Percentiles rank a stretch among this genome's conserved stretches.
phyloP scores from a whole-genome alignment of 495 filamentous ascomycete genomes.

The Lasiosphaeria hispida region DNA sequence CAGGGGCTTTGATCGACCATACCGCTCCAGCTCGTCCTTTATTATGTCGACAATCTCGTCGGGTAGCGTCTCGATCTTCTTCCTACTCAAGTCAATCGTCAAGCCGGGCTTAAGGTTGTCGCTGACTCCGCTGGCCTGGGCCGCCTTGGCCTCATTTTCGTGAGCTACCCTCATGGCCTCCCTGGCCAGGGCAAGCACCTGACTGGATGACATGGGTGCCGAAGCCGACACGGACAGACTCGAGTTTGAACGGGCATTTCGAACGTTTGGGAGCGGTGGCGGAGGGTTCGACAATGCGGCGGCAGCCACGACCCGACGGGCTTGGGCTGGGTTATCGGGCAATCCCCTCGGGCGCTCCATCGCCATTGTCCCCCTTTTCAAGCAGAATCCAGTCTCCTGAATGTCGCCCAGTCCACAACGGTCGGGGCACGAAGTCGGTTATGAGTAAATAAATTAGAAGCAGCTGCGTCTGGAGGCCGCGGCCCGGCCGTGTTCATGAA shows the following conservation, averaged over 20 bases:
- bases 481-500: no score
- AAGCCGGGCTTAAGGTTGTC: slow-evolving; percentile 72
- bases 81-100: slow-evolving; percentile 86
- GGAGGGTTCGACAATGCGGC: slow-evolving; percentile 34
- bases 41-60: slow-evolving; percentile 90
- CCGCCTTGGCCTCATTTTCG: slow-evolving; percentile 65
- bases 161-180: slow-evolving; percentile 66
- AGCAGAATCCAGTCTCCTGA: neutral
- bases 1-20: slow-evolving; percentile 4
- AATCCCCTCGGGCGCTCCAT: slow-evolving; percentile 39
- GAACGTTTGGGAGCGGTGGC: slow-evolving; percentile 36
- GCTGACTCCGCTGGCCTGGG: slow-evolving; percentile 64
- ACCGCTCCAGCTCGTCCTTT: slow-evolving; percentile 91
- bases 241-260: slow-evolving; percentile 32
- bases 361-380: slow-evolving; percentile 4
- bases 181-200: slow-evolving; percentile 57
- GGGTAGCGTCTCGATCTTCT: slow-evolving; percentile 74
- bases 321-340: slow-evolving; percentile 41
- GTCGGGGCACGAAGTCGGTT: neutral
- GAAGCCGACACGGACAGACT: slow-evolving; percentile 34
- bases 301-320: slow-evolving; percentile 37
- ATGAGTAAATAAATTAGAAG: neutral
- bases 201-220: slow-evolving; percentile 42
- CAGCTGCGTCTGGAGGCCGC: no score
- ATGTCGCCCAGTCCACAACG: neutral